These are phyloP conservation scores for Teratosphaeria destructans DNA, from an alignment of 2,329 filamentous ascomycete species.

Conservation along the genomic window DNA sequence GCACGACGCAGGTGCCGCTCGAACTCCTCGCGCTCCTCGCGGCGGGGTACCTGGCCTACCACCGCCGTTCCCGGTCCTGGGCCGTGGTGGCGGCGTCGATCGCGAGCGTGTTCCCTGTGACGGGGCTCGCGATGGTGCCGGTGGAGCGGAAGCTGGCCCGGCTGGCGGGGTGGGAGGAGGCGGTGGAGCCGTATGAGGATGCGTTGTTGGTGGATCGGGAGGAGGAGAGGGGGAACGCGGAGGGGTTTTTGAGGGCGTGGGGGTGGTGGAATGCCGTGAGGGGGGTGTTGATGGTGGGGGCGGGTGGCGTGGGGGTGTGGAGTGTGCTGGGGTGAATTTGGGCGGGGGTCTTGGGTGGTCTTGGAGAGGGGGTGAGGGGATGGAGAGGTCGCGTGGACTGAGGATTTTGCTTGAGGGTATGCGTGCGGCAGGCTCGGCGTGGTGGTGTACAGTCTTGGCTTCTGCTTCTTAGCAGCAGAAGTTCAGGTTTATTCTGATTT, in stretches of 20 bases:
- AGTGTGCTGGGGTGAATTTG: constrained; percentile 7
- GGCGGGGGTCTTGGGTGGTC: not conserved
- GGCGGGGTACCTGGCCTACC: constrained; percentile 14
- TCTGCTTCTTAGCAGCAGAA: no score
- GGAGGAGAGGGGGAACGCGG: constrained; percentile 19
- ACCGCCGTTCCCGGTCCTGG: constrained; percentile 14
- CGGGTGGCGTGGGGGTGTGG: constrained; percentile 12
- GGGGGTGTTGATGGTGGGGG: constrained; percentile 9
- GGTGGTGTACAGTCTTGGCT: no score
- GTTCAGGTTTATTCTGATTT: no score
- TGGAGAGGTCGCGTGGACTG: not conserved
- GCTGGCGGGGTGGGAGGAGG: constrained; percentile 18
- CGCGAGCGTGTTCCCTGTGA: constrained; percentile 15
- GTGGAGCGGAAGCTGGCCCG: constrained; percentile 17
- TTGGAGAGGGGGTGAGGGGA: not conserved
- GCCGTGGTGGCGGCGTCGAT: constrained; percentile 13
- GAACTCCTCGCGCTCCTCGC: constrained; percentile 14
- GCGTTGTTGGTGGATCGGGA: constrained; percentile 16
- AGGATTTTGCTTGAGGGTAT: no score
- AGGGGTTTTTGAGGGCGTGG: constrained; percentile 17
- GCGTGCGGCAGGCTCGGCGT: no score
- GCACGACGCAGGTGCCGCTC: constrained; percentile 13
- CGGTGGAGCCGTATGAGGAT: constrained; percentile 22
- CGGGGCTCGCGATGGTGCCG: constrained; percentile 14
- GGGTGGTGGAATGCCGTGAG: constrained; percentile 11